These are phyloP conservation scores for Davidsoniella eucalypti DNA, from an alignment of 2,329 filamentous ascomycete genomes.

Conservation along the genomic window DNA sequence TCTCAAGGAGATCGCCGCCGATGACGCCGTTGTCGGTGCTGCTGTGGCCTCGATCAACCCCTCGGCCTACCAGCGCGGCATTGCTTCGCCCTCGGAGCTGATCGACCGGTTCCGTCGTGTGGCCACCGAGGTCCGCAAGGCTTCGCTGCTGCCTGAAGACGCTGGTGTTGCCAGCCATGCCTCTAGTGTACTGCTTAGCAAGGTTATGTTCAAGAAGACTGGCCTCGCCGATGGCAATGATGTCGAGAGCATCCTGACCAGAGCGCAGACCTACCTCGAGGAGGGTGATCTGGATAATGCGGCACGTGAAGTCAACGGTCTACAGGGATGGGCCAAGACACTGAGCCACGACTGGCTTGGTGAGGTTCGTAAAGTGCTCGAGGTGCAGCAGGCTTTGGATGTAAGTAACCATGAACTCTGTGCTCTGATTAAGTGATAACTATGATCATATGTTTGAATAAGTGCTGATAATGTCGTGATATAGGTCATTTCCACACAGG, in stretches of 20 bases:
- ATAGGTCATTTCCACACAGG: conserved; percentile 78
- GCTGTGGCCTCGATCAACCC: conserved; percentile 97
- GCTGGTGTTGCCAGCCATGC: conserved; percentile 91
- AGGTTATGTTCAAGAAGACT: conserved; percentile 91
- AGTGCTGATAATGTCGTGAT: conserved; percentile 15
- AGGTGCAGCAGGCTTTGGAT: conserved; percentile 91
- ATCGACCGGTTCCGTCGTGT: conserved; percentile 94
- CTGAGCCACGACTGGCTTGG: conserved; percentile 85
- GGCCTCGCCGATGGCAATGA: conserved; percentile 70
- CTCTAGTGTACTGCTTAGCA: conserved; percentile 75
- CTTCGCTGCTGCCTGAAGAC: conserved; percentile 77
- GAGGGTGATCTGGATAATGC: conserved; percentile 85
- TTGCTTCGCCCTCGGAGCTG: conserved; percentile 68
- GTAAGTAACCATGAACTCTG: conserved; percentile 36
- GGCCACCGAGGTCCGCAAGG: conserved; percentile 83
- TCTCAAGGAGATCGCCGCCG: conserved; percentile 75
- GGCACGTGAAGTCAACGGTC: conserved; percentile 83
- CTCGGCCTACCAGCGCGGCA: conserved; percentile 77
- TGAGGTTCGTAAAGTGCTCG: conserved; percentile 80
- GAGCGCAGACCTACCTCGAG: conserved; percentile 80
- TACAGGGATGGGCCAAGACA: conserved; percentile 90
- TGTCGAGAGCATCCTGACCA: conserved; percentile 81
- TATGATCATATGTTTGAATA: neutral
- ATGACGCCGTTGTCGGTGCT: conserved; percentile 74
- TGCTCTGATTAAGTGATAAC: neutral